phyloP scores from a whole-genome alignment of 2,329 filamentous ascomycete genomes.

The Fusarium keratoplasticum region DNA sequence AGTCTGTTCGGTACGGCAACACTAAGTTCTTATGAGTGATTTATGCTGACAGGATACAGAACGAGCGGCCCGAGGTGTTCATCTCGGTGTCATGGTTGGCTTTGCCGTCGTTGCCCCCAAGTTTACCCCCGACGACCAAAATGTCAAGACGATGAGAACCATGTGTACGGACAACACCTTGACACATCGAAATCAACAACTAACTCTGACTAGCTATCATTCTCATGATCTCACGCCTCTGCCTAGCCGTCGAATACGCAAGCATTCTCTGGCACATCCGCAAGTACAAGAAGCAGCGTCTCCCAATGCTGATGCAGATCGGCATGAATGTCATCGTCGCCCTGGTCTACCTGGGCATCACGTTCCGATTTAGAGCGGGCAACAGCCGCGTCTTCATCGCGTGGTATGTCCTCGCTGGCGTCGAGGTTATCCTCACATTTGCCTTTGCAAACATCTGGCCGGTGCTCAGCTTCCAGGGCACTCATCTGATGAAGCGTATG shows the following conservation, averaged over 20 bases:
- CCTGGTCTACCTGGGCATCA: conserved; percentile 55
- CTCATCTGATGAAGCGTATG: conserved; percentile 73
- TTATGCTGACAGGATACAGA: conserved; percentile 46
- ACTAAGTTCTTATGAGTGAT: accelerated
- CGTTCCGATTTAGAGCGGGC: conserved; percentile 52
- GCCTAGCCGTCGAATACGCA: conserved; percentile 65
- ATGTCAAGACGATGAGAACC: conserved; percentile 51
- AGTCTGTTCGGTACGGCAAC: conserved; percentile 63
- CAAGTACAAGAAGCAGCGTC: conserved; percentile 51
- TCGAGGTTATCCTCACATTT: conserved; percentile 66
- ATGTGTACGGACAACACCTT: conserved; percentile 49
- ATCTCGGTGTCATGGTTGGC: conserved; percentile 73
- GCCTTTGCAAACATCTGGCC: conserved; percentile 65
- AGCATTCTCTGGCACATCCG: conserved; percentile 58
- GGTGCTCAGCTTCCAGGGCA: conserved; percentile 70
- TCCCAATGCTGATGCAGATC: conserved; percentile 52
- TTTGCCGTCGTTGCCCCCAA: conserved; percentile 70
- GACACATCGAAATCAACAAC: neutral
- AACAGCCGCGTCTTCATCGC: conserved; percentile 52
- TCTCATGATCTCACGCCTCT: conserved; percentile 64
- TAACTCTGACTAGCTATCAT: conserved; percentile 51
- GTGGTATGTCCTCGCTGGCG: conserved; percentile 66
- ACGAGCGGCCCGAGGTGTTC: conserved; percentile 66
- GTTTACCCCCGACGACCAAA: conserved; percentile 55
- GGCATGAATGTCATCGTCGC: conserved; percentile 50